Evolutionary conservation across 1,284 basidiomycete species (phyloP).

Genomic region (Melampsora americana): DNA sequence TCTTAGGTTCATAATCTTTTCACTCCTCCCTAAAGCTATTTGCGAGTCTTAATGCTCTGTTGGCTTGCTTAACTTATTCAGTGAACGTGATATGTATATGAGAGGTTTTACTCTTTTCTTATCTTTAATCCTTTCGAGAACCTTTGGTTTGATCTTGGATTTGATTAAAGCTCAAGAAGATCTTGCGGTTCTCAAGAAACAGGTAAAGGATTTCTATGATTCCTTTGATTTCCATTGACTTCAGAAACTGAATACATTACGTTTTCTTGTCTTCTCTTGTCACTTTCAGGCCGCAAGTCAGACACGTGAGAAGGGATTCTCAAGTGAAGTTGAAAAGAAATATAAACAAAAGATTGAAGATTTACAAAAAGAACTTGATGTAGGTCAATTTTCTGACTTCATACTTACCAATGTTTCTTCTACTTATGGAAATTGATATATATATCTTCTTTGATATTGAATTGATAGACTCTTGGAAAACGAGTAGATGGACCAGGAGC

Average conservation of each 20-base stretch:
- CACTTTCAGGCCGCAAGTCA: slow-evolving; percentile 21
- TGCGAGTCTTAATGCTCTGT: neutral
- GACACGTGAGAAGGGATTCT: slow-evolving; percentile 31
- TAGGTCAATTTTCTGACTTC: neutral
- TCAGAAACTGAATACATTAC: neutral
- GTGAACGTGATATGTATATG: slow-evolving; percentile 44
- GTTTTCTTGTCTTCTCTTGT: neutral
- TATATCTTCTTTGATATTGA: neutral
- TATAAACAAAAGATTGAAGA: slow-evolving; percentile 41
- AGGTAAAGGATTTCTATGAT: too few relatives aligned
- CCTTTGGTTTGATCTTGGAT: slow-evolving; percentile 85
- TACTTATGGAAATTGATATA: too few relatives aligned
- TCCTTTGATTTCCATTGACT: too few relatives aligned
- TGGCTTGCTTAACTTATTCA: neutral
- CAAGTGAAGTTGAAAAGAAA: slow-evolving; percentile 40
- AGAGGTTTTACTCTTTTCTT: slow-evolving; percentile 72
- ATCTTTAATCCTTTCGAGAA: slow-evolving; percentile 83
- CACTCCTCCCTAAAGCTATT: neutral
- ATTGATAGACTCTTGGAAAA: slow-evolving; percentile 15
- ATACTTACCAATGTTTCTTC: too few relatives aligned
- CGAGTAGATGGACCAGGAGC: slow-evolving; percentile 40
- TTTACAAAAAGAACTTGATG: slow-evolving; percentile 41
- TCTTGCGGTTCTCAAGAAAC: slow-evolving; percentile 74
- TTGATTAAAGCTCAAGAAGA: slow-evolving; percentile 85
- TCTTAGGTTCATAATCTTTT: slow-evolving; percentile 45